Base-by-base conservation (phyloP, 495 filamentous ascomycete genomes). In the Hyaloscypha hepaticicola region DNA sequence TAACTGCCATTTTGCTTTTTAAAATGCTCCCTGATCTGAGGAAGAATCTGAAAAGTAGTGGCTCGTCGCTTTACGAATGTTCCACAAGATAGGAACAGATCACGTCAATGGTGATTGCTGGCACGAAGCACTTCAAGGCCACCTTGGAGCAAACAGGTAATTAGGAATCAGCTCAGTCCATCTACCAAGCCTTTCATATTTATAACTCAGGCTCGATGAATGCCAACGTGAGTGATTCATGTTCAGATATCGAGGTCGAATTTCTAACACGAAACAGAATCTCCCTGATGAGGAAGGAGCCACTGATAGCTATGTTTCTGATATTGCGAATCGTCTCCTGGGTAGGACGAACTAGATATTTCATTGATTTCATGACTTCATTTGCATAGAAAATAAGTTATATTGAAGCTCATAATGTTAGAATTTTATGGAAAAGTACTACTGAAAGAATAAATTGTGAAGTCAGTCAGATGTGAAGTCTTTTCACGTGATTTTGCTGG, bases 71-170 rank as follows among this genome's bases (percentile, higher is more conserved):
- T n/a, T n/a, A n/a, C n/a, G n/a, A n/a, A n/a, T n/a, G n/a, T n/a
- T n/a, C n/a, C n/a, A n/a, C n/a, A n/a, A n/a, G n/a, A n/a, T 48
- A 79, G 75, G 73, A 66, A 31, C 51, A 75, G 55, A 77, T 77
- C 69, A 72, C 72, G 22, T 60, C 61, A 26, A 79, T 78, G 76
- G 70, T 77, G 31, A 50, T 56, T 55, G 72, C 69, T 3, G 75
- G 77, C 21, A 78, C 75, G 33, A 56, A 75, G 61, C 76, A 78
- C 69, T 78, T 72, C 74, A 77, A 77, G 76, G 58, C 45, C n/a
- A 76, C 77, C 68, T 64, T 78, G n/a, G 61, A 67, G 62, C 60
- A 74, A 62, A 68, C 63, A 57, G 75, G 75, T 33, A 57, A 76
- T 69, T 27, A 66, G 55, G 70, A 74, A 19, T 70, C 72, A 62